These are phyloP conservation scores for Trichaptum fuscoviolaceum DNA, from an alignment of 768 basidiomycete species.

Conservation along the genomic window DNA sequence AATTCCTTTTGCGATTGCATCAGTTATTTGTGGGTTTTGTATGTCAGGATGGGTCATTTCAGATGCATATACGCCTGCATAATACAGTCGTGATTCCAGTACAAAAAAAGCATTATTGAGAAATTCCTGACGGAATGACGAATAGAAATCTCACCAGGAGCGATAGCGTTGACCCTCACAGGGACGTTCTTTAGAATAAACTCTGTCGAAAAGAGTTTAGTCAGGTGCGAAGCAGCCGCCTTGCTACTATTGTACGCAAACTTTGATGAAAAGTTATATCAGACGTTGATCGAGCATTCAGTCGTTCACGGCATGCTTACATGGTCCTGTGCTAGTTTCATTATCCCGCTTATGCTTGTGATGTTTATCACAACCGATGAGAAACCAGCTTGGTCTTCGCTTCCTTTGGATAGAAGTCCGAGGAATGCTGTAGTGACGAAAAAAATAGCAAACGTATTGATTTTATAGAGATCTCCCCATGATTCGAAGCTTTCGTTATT, in stretches of 20 bases:
- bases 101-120: neutral
- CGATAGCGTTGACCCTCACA: conserved; percentile 66
- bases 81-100: neutral
- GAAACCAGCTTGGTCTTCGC: conserved; percentile 48
- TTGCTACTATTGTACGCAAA: conserved; percentile 81
- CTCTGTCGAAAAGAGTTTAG: conserved; percentile 72
- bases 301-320: conserved; percentile 36
- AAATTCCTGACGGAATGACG: neutral
- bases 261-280: conserved; percentile 29
- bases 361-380: conserved; percentile 70
- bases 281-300: neutral
- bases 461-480: conserved; percentile 57
- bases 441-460: conserved; percentile 74
- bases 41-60: conserved; percentile 66
- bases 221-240: conserved; percentile 72
- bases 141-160: conserved; percentile 43
- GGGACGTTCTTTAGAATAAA: conserved; percentile 62
- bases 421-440: conserved; percentile 75
- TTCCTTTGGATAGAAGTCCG: conserved; percentile 68
- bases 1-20: conserved; percentile 56
- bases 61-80: conserved; percentile 49
- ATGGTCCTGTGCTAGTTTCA: conserved; percentile 70
- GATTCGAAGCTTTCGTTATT: conserved; percentile 55
- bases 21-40: conserved; percentile 30
- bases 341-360: conserved; percentile 69